Evolutionary conservation across 495 filamentous ascomycete genomes (phyloP).

Genomic region (Neurospora cerealis): DNA sequence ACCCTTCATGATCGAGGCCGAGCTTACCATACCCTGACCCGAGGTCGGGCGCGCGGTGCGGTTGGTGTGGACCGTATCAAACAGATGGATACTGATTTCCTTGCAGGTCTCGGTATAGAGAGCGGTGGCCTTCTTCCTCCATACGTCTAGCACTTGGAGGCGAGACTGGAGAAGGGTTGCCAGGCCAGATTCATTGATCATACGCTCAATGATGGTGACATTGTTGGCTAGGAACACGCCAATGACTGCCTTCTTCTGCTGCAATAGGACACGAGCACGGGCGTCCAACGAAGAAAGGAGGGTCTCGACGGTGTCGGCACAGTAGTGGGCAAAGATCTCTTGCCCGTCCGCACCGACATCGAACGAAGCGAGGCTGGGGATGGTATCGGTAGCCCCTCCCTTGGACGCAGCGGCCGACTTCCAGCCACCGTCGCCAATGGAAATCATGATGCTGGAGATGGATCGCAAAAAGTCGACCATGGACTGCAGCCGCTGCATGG

Average conservation of each 20-base stretch:
- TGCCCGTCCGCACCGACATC: constrained; percentile 86
- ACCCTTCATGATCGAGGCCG: constrained; percentile 69
- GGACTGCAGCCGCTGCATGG: constrained; percentile 76
- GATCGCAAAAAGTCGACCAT: constrained; percentile 84
- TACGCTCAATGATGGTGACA: constrained; percentile 73
- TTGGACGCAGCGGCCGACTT: constrained; percentile 36
- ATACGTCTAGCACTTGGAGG: constrained; percentile 60
- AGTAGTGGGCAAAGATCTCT: constrained; percentile 82
- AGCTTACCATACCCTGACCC: constrained; percentile 58
- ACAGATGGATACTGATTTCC: constrained; percentile 71
- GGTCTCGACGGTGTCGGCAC: constrained; percentile 71
- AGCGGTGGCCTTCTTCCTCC: constrained; percentile 75
- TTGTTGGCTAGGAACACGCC: constrained; percentile 92
- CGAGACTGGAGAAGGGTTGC: constrained; percentile 55
- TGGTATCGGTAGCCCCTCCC: constrained; percentile 48
- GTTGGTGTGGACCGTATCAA: constrained; percentile 89
- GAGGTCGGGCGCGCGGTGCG: constrained; percentile 57
- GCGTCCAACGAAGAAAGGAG: constrained; percentile 69
- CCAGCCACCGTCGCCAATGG: constrained; percentile 91
- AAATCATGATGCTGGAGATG: constrained; percentile 80
- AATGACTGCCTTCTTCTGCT: constrained; percentile 57
- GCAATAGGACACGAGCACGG: constrained; percentile 62
- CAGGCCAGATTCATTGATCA: constrained; percentile 75
- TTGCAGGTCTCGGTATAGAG: constrained; percentile 84
- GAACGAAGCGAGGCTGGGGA: constrained; percentile 62